A percentile compares a stretch with the other conserved stretches of the same genome.
These are phyloP conservation scores for Coemansia erecta DNA, from an alignment of 192 early-diverging fungal genomes.

Conservation along the genomic window DNA sequence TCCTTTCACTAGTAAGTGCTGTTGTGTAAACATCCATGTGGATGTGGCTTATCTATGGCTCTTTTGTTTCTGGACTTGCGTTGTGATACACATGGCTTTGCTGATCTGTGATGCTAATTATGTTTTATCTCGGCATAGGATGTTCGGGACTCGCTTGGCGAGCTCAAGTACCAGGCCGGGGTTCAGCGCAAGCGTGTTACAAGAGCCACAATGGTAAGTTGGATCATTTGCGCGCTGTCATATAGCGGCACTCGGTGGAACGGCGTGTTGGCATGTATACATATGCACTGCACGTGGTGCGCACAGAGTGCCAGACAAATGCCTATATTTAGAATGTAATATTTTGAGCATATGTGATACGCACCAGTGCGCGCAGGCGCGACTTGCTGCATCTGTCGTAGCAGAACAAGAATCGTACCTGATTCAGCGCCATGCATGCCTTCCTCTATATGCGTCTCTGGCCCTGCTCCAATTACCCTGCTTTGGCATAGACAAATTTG, in stretches of 20 bases:
- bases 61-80: background rate
- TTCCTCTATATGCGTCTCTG: too few relatives aligned
- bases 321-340: too few relatives aligned
- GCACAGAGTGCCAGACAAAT: too few relatives aligned
- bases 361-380: too few relatives aligned
- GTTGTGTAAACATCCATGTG: background rate
- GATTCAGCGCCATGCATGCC: too few relatives aligned
- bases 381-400: too few relatives aligned
- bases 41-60: background rate
- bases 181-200: conserved; percentile 46
- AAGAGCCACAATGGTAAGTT: conserved; percentile 49
- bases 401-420: too few relatives aligned
- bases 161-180: conserved; percentile 42
- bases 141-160: conserved; percentile 31
- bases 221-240: background rate
- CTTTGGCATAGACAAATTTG: too few relatives aligned
- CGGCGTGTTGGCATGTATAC: background rate
- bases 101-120: background rate
- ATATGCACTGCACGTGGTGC: background rate
- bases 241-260: background rate
- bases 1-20: conserved; percentile 35
- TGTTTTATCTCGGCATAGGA: conserved; percentile 18
- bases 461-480: too few relatives aligned
- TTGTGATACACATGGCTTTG: background rate
- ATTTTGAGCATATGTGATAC: too few relatives aligned